phyloP scores from a whole-genome alignment of 257 asterid species.

The Primulina huaijiensis region DNA sequence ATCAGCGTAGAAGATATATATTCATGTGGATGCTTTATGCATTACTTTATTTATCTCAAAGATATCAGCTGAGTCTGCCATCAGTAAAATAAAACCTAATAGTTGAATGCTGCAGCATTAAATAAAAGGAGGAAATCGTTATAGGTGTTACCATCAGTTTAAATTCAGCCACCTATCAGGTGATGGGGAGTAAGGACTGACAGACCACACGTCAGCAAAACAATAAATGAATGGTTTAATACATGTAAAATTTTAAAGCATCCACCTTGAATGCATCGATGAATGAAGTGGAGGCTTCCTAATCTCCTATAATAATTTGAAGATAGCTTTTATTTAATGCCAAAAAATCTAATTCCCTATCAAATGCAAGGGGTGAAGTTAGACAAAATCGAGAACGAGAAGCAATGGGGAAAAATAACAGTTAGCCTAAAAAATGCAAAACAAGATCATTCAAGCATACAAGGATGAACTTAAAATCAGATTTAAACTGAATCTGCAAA shows the following conservation, averaged over 20 bases:
- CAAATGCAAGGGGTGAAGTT: neutral
- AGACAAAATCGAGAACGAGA: neutral
- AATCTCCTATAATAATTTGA: neutral
- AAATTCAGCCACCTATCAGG: neutral
- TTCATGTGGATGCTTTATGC: neutral
- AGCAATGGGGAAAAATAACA: neutral
- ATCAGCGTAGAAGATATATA: neutral
- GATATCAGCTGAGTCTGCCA: neutral
- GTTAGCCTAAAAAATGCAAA: neutral
- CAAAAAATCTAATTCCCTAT: neutral
- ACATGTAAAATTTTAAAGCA: neutral
- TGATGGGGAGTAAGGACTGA: neutral
- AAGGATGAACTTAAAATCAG: neutral
- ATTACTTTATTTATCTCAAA: neutral
- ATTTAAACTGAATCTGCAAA: neutral
- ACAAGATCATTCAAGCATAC: neutral
- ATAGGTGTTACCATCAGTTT: neutral
- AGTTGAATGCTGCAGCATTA: neutral
- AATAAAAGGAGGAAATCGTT: neutral
- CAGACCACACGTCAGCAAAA: neutral
- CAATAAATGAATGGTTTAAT: conserved; percentile 1
- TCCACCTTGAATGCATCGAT: neutral
- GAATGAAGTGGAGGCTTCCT: neutral
- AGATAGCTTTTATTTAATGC: neutral
- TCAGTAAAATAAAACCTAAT: neutral